Percentiles rank a stretch among this genome's conserved stretches.
Evolutionary conservation across 2,329 filamentous ascomycete genomes (phyloP).

Genomic region (Colletotrichum scovillei): DNA sequence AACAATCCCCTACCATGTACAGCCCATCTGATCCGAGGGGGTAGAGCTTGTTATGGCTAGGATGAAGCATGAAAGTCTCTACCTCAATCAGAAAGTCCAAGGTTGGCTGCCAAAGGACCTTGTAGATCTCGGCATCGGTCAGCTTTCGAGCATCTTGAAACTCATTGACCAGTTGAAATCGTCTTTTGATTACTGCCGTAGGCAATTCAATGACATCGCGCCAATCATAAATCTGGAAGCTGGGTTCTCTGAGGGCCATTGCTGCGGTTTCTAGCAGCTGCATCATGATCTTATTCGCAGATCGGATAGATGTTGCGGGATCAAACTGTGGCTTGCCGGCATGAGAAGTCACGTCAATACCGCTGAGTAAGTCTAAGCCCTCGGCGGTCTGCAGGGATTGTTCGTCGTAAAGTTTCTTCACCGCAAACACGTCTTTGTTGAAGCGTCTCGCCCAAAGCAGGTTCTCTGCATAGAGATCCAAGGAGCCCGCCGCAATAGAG

Average conservation of each 20-base stretch:
- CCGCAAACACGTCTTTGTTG: conserved; percentile 41
- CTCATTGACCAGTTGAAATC: neutral
- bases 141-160: neutral
- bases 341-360: neutral
- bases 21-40: neutral
- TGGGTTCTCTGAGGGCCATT: conserved; percentile 11
- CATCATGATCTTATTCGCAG: conserved; percentile 2
- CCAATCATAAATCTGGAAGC: conserved; percentile 13
- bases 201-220: neutral
- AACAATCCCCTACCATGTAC: neutral
- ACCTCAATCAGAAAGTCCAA: neutral
- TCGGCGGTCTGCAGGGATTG: neutral
- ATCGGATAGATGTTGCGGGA: neutral
- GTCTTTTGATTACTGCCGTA: neutral
- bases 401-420: conserved; percentile 36
- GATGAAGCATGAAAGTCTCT: neutral
- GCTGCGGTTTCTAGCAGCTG: conserved; percentile 19
- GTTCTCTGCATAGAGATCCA: conserved; percentile 39
- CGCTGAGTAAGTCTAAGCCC: neutral
- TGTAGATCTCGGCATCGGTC: neutral
- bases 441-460: conserved; percentile 45
- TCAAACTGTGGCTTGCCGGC: neutral
- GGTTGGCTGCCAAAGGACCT: conserved; percentile 9
- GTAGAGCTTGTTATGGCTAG: neutral
- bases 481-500: conserved; percentile 40